phyloP scores from a whole-genome alignment of 2,329 filamentous ascomycete species.

The Monosporascus sp. region DNA sequence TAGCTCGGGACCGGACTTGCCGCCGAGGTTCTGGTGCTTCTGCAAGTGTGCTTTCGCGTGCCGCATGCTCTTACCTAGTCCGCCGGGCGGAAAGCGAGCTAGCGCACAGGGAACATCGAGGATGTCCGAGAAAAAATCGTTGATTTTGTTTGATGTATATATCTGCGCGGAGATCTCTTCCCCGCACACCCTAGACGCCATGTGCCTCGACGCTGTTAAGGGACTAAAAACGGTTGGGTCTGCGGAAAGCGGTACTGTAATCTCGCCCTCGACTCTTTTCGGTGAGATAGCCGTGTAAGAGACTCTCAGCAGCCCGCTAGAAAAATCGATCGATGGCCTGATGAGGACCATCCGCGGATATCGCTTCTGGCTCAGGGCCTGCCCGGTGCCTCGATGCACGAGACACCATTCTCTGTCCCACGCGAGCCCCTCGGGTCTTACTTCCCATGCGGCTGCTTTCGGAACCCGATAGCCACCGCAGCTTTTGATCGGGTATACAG shows the following conservation, averaged over 20 bases:
- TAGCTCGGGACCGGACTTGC: slow-evolving; percentile 26
- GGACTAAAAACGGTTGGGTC: slow-evolving; percentile 55
- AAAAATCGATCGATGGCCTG: slow-evolving; percentile 68
- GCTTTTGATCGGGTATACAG: slow-evolving; percentile 90
- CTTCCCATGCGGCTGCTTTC: slow-evolving; percentile 61
- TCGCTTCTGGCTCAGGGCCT: slow-evolving; percentile 82
- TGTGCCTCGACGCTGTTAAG: slow-evolving; percentile 31
- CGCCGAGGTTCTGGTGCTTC: slow-evolving; percentile 42
- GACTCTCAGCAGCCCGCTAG: slow-evolving; percentile 60
- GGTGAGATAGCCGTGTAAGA: slow-evolving; percentile 35
- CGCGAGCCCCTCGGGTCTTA: slow-evolving; percentile 75
- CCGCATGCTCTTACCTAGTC: slow-evolving; percentile 53
- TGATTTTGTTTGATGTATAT: slow-evolving; percentile 63
- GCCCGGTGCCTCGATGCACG: slow-evolving; percentile 78
- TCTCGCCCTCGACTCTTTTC: slow-evolving; percentile 27
- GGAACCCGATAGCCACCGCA: slow-evolving; percentile 77
- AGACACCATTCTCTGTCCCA: slow-evolving; percentile 99
- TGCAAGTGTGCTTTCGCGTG: slow-evolving; percentile 69
- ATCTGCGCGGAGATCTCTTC: slow-evolving; percentile 67
- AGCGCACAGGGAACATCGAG: slow-evolving; percentile 78
- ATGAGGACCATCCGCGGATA: slow-evolving; percentile 86
- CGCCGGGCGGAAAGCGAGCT: slow-evolving; percentile 73
- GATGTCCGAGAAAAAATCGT: slow-evolving; percentile 70
- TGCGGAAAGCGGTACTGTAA: slow-evolving; percentile 60
- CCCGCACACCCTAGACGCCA: slow-evolving; percentile 72